A percentile compares a stretch with the other conserved stretches of the same genome.
phyloP scores from a whole-genome alignment of 116 monocot genomes.

The Posidonia oceanica region DNA sequence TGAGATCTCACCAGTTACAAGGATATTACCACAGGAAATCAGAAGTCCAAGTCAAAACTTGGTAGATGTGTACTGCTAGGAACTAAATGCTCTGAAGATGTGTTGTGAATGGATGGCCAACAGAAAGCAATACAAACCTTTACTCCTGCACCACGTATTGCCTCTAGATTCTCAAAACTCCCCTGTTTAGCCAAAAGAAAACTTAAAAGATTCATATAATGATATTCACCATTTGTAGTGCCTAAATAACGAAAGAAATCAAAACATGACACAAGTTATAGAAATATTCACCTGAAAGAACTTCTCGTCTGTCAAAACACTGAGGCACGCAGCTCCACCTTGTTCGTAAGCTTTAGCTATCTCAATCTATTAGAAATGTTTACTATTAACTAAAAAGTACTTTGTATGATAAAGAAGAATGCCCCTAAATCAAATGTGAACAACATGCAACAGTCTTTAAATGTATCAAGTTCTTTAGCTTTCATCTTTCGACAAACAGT shows the following conservation, averaged over 20 bases:
- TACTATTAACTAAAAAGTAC: background rate
- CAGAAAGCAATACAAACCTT: slow-evolving; percentile 33
- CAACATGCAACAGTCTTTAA: no score
- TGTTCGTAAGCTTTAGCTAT: slow-evolving; percentile 58
- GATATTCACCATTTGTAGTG: background rate
- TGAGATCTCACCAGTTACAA: slow-evolving; percentile 18
- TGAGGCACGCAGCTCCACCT: slow-evolving; percentile 86
- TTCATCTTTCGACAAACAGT: no score
- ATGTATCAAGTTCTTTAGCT: no score
- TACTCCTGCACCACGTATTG: slow-evolving; percentile 66
- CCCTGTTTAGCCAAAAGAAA: slow-evolving; percentile 35
- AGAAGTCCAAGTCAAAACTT: background rate
- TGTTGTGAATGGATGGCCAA: background rate
- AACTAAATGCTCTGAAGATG: background rate
- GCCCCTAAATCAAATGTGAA: no score
- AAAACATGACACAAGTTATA: background rate
- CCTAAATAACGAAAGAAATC: background rate
- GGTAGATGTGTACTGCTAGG: background rate
- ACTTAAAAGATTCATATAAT: background rate
- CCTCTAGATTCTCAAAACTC: slow-evolving; percentile 70
- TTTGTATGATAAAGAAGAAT: no score
- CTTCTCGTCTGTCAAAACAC: slow-evolving; percentile 79
- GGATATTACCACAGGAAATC: background rate
- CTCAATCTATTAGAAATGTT: slow-evolving; percentile 40
- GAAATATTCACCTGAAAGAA: slow-evolving; percentile 58